phyloP scores from a whole-genome alignment of 2,329 filamentous ascomycete species.

The Cordyceps farinosa region DNA sequence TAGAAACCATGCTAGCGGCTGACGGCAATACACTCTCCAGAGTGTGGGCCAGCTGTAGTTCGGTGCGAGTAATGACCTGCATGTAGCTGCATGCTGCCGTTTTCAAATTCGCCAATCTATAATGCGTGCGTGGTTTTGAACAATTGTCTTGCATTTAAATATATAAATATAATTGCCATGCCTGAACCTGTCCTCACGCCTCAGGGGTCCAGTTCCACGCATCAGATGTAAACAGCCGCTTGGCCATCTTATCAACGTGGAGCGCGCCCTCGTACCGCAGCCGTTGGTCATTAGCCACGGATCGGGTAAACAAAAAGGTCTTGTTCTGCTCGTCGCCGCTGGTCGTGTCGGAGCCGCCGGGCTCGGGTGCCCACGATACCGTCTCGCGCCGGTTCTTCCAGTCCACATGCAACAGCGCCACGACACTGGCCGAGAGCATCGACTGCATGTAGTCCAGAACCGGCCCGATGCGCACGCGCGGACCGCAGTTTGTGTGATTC shows the following conservation, averaged over 20 bases:
- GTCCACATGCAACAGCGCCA: slow-evolving; percentile 41
- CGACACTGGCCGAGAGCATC: slow-evolving; percentile 47
- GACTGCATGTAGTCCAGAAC: slow-evolving; percentile 61
- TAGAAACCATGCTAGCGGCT: background rate
- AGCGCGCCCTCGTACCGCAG: slow-evolving; percentile 47
- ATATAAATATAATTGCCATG: slow-evolving; percentile 14
- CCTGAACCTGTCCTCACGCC: slow-evolving; percentile 20
- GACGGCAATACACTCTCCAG: background rate
- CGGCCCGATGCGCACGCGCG: slow-evolving; percentile 62
- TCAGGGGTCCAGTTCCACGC: slow-evolving; percentile 60
- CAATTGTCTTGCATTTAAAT: background rate
- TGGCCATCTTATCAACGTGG: slow-evolving; percentile 49
- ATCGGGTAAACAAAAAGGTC: slow-evolving; percentile 49
- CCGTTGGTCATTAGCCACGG: slow-evolving; percentile 47
- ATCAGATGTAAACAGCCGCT: slow-evolving; percentile 51
- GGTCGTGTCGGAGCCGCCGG: slow-evolving; percentile 10
- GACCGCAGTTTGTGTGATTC: slow-evolving; percentile 69
- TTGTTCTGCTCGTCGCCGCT: slow-evolving; percentile 21
- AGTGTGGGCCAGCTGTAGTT: slow-evolving; percentile 5
- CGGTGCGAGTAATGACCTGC: slow-evolving; percentile 17
- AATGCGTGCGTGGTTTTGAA: slow-evolving; percentile 1
- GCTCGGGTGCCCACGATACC: slow-evolving; percentile 38
- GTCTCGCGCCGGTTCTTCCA: slow-evolving; percentile 44
- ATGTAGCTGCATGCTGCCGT: slow-evolving; percentile 1
- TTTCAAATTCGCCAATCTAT: background rate